Conservation (phyloP, 192 early-diverging fungal genomes). For the Coemansia sp. region DNA sequence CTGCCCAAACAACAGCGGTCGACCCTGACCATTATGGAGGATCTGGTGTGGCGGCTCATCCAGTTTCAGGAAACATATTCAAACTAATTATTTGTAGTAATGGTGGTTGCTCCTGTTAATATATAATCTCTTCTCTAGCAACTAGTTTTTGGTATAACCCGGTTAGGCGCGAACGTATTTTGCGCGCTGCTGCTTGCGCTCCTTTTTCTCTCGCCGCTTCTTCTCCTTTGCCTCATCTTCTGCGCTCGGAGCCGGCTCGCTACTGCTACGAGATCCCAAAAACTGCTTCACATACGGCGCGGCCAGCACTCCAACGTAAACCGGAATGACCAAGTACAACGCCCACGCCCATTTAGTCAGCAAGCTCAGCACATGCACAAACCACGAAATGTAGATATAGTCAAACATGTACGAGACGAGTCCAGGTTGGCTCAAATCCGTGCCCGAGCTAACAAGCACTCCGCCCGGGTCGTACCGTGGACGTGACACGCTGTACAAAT, state of each 20-base stretch:
- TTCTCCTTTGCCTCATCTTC: slow-evolving; percentile 27
- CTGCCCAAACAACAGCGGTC: slow-evolving; percentile 10
- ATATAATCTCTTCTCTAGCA: not conserved
- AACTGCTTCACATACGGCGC: slow-evolving; percentile 38
- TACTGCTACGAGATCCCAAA: slow-evolving; percentile 7
- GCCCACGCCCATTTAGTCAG: slow-evolving; percentile 41
- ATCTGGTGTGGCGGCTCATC: slow-evolving; percentile 48
- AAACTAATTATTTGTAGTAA: slow-evolving; percentile 6
- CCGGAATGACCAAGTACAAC: slow-evolving; percentile 48
- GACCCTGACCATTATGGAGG: slow-evolving; percentile 49
- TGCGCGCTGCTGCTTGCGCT: slow-evolving; percentile 51
- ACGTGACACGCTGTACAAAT: slow-evolving; percentile 21
- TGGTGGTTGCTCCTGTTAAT: not conserved
- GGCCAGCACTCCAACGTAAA: slow-evolving; percentile 23
- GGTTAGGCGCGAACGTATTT: slow-evolving; percentile 27
- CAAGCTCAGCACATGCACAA: slow-evolving; percentile 59
- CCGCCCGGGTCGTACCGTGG: slow-evolving; percentile 50
- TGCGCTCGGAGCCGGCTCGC: not conserved
- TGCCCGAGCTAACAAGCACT: slow-evolving; percentile 49
- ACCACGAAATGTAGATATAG: slow-evolving; percentile 81
- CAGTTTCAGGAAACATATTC: slow-evolving; percentile 53
- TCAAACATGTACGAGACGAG: slow-evolving; percentile 76
- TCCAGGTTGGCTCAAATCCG: slow-evolving; percentile 54
- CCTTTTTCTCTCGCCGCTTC: slow-evolving; percentile 51
- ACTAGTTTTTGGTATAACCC: not conserved